Percentiles rank a stretch among this genome's conserved stretches.
phyloP scores from a whole-genome alignment of 257 asterid species.

The Gentiana straminea region DNA sequence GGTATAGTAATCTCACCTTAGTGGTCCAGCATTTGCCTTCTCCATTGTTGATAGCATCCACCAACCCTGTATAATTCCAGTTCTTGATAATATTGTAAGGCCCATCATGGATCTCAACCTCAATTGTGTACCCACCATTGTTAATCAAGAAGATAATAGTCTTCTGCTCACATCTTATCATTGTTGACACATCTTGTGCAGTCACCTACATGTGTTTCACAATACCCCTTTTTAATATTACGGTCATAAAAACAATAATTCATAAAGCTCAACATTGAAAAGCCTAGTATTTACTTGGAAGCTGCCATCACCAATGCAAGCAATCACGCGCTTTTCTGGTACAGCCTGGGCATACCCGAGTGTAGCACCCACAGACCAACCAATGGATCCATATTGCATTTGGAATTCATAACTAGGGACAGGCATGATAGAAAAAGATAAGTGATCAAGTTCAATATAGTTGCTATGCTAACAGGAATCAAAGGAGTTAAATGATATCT shows the following conservation, averaged over 20 bases:
- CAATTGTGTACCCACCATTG: slow-evolving; percentile 76
- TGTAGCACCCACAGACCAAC: slow-evolving; percentile 91
- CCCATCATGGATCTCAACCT: slow-evolving; percentile 78
- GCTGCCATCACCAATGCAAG: slow-evolving; percentile 87
- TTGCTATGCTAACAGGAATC: too few relatives aligned
- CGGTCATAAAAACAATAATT: too few relatives aligned
- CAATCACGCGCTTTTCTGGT: slow-evolving; percentile 55
- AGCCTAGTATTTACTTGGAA: slow-evolving; percentile 46
- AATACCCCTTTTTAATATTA: background rate
- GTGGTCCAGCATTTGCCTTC: slow-evolving; percentile 90
- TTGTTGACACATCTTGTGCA: slow-evolving; percentile 66
- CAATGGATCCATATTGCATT: slow-evolving; percentile 83
- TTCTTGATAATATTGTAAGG: slow-evolving; percentile 87
- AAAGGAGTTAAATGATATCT: background rate
- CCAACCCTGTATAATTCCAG: slow-evolving; percentile 72
- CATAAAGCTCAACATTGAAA: background rate
- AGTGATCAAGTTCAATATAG: background rate
- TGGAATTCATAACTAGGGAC: slow-evolving; percentile 62
- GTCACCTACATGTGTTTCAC: slow-evolving; percentile 36
- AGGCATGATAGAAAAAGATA: background rate
- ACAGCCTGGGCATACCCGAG: slow-evolving; percentile 79
- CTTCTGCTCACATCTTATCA: slow-evolving; percentile 54
- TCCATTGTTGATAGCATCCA: slow-evolving; percentile 67
- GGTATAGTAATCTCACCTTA: slow-evolving; percentile 29
- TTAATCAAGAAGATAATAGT: slow-evolving; percentile 68